Base-by-base conservation (phyloP, 2,329 filamentous ascomycete species). In the Bipolaris zeicola region DNA sequence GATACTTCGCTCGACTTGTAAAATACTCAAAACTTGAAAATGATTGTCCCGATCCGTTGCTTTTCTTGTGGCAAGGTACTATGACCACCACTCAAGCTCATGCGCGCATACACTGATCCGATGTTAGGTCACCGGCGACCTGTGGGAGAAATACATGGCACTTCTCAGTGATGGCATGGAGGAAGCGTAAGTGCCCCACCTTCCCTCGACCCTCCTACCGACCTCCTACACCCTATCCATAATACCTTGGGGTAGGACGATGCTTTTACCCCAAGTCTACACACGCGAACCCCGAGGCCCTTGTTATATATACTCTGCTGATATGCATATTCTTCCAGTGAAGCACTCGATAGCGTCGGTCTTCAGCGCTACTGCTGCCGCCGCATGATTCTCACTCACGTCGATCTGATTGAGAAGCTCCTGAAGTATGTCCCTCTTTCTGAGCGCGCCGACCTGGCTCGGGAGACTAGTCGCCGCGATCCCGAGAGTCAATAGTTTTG, bases 321-420 rank as follows among this genome's bases (percentile, higher is more conserved):
- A 51, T 14, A 22, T 3, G 5, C 18, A 11, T 42, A 28, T 16
- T 31, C 18, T n/a, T 36, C 42, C 67, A 97, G 95, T 73, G 92
- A 97, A 76, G 95, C 94, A 39, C 96, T 99, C 89, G 93, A 98
- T 78, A 86, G 92, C 75, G 87, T 99, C 50, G 92, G 92, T 54
- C 89, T 96, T 73, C 94, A 92, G 79, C 87, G 95, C 68, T 99
- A 99, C 83, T 99, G 95, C 85, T 99, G 95, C 82, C 91, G 95
- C 69, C 90, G 95, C 73, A 99, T 99, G 95, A 88, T 99, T 78
- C 97, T 99, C 90, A 99, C 95, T 58, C 95, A 99, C 79, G 95
- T 99, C 71, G 95, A 99, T 77, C 83, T 99, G 61, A 97, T 99
- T 69, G 95, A 99, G 84, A 99, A 99, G 81, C 87, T 99, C 48